Conservation (phyloP, 352 stramenopile genomes). For the Phytophthora lateralis region DNA sequence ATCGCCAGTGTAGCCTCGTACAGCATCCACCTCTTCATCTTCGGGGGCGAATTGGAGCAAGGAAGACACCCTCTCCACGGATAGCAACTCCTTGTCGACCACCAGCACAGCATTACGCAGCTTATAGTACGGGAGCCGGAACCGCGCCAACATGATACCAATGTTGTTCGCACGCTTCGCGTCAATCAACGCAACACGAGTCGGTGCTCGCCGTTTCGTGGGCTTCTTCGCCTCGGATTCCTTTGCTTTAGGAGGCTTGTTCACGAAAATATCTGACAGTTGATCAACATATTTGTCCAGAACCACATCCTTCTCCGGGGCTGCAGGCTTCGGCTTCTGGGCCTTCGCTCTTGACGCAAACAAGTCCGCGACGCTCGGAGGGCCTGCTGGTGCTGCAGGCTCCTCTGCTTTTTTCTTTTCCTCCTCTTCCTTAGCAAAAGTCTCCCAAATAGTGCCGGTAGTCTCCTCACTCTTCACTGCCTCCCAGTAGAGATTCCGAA, state of each 20-base stretch:
- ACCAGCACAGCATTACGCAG: slow-evolving; percentile 79
- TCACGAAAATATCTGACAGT: slow-evolving; percentile 81
- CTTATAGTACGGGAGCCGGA: slow-evolving; percentile 81
- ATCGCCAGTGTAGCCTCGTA: slow-evolving; percentile 68
- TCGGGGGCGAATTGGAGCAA: slow-evolving; percentile 84
- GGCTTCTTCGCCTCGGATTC: slow-evolving; percentile 56
- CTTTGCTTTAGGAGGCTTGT: slow-evolving; percentile 71
- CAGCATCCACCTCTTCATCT: slow-evolving; percentile 68
- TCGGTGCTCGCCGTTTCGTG: slow-evolving; percentile 65
- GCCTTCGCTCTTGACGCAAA: slow-evolving; percentile 40
- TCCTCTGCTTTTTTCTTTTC: slow-evolving; percentile 22
- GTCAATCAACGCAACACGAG: slow-evolving; percentile 81
- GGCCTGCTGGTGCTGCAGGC: slow-evolving; percentile 7
- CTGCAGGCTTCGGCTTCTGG: slow-evolving; percentile 19
- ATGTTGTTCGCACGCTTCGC: slow-evolving; percentile 88
- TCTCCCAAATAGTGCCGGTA: slow-evolving; percentile 78
- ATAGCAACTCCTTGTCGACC: slow-evolving; percentile 80
- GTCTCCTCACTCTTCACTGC: slow-evolving; percentile 65
- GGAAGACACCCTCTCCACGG: slow-evolving; percentile 70
- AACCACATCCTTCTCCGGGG: slow-evolving; percentile 48
- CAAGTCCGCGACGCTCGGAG: slow-evolving; percentile 43
- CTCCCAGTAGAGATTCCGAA: slow-evolving; percentile 87
- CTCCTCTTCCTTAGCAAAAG: slow-evolving; percentile 50
- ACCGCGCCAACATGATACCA: slow-evolving; percentile 85
- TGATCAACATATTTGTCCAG: slow-evolving; percentile 74